phyloP scores from a whole-genome alignment of 2,329 filamentous ascomycete species.

The Parastagonospora nodorum region DNA sequence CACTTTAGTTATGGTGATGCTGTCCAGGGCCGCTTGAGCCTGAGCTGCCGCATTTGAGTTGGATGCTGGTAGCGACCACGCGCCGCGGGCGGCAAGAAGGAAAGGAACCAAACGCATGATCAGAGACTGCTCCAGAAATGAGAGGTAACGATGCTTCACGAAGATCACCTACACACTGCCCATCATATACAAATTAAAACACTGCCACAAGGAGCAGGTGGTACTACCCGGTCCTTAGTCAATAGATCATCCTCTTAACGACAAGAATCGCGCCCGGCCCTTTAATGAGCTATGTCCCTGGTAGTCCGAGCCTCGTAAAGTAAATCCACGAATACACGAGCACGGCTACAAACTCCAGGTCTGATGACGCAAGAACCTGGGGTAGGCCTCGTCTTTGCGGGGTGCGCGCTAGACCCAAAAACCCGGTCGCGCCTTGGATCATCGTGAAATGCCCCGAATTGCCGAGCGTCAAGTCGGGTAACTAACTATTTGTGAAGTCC shows the following conservation, averaged over 20 bases:
- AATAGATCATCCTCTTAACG: neutral
- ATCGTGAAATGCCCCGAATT: neutral
- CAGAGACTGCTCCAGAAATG: neutral
- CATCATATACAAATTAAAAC: neutral
- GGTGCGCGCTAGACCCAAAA: neutral
- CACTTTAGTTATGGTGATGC: conserved; percentile 35
- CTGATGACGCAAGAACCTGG: conserved; percentile 1
- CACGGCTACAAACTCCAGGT: neutral
- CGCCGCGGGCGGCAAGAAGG: conserved; percentile 6
- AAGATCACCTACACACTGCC: neutral
- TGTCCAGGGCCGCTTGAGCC: conserved; percentile 15
- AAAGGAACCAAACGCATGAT: conserved; percentile 12
- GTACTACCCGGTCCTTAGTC: neutral
- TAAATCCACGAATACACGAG: conserved; percentile 6
- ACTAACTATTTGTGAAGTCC: neutral
- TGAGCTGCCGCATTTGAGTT: conserved; percentile 5
- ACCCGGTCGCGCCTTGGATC: neutral
- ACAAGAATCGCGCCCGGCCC: neutral
- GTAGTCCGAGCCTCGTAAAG: neutral
- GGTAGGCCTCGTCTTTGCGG: neutral
- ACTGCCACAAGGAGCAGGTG: neutral
- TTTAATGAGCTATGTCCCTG: neutral
- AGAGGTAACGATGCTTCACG: neutral
- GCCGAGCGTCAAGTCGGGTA: neutral
- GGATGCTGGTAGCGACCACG: conserved; percentile 7